phyloP scores from a whole-genome alignment of 805 yeast genomes.

The Ogataea methanolica region DNA sequence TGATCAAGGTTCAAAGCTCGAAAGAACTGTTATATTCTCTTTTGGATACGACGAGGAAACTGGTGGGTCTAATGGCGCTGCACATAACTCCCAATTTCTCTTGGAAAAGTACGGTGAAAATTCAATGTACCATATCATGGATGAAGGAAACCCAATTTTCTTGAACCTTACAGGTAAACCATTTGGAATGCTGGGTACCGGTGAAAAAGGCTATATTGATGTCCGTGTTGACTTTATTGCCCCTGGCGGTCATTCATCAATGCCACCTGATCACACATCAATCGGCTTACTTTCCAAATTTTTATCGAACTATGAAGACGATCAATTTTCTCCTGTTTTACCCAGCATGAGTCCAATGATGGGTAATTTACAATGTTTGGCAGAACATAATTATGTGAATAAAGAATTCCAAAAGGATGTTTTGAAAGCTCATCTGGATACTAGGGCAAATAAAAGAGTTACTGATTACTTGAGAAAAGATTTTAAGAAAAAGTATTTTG shows the following conservation, averaged over 20 bases:
- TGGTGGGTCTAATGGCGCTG: conserved; percentile 60
- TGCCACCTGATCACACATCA: conserved; percentile 76
- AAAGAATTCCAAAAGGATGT: conserved; percentile 24
- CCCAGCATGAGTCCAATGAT: conserved; percentile 54
- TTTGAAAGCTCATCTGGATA: conserved; percentile 32
- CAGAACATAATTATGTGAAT: conserved; percentile 39
- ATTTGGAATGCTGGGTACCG: conserved; percentile 51
- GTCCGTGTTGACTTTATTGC: conserved; percentile 45
- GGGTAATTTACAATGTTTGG: conserved; percentile 53
- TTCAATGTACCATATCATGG: conserved; percentile 56
- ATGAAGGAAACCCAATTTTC: conserved; percentile 56
- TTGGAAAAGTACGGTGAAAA: conserved; percentile 51
- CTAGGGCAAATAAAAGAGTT: conserved; percentile 32
- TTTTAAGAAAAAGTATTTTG: conserved; percentile 31
- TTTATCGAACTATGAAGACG: conserved; percentile 46
- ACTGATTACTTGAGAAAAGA: conserved; percentile 24
- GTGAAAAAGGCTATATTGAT: conserved; percentile 54
- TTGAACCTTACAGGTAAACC: conserved; percentile 38
- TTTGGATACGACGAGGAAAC: conserved; percentile 79
- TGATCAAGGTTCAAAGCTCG: conserved; percentile 48
- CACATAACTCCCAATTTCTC: conserved; percentile 39
- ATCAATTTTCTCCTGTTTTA: conserved; percentile 46
- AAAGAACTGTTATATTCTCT: conserved; percentile 55
- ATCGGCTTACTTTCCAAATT: conserved; percentile 66
- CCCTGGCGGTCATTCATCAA: conserved; percentile 76